These are phyloP conservation scores for Thalassiosira hispida DNA, from an alignment of 352 stramenopile species.

Conservation along the genomic window DNA sequence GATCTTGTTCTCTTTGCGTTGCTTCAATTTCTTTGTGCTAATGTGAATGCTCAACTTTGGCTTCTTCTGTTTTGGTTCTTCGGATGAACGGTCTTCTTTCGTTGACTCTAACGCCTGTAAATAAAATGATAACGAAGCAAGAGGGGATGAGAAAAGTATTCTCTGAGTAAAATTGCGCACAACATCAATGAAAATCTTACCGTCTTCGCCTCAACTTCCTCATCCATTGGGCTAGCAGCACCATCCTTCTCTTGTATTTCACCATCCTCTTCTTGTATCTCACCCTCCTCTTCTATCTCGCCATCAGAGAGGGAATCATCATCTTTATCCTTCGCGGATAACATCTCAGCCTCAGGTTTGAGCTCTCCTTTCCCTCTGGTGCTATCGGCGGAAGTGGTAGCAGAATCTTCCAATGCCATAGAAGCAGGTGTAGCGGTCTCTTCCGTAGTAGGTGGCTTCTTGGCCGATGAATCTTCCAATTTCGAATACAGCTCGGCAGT, in stretches of 20 bases:
- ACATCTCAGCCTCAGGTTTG: neutral
- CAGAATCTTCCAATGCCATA: neutral
- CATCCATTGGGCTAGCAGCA: neutral
- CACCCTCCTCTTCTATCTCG: slow-evolving; percentile 36
- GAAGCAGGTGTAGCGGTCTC: neutral
- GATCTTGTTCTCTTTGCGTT: slow-evolving; percentile 4
- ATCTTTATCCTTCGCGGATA: slow-evolving; percentile 6
- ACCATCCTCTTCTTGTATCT: slow-evolving; percentile 28
- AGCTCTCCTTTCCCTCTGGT: neutral
- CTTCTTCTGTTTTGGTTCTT: slow-evolving; percentile 33
- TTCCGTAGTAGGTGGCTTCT: neutral
- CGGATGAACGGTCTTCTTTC: neutral
- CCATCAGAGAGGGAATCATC: slow-evolving; percentile 30
- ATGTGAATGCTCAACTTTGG: slow-evolving; percentile 46
- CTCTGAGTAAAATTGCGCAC: no score
- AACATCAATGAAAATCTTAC: slow-evolving; percentile 1
- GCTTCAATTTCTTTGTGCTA: slow-evolving; percentile 33
- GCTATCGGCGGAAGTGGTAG: neutral
- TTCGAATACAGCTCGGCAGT: no score
- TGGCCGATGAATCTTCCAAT: neutral
- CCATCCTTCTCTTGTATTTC: slow-evolving; percentile 9
- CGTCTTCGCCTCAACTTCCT: neutral
- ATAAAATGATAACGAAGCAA: neutral
- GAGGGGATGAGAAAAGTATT: neutral
- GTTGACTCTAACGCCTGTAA: neutral